Evolutionary conservation across 495 filamentous ascomycete genomes (phyloP).

Genomic region (Tuber melanosporum): DNA sequence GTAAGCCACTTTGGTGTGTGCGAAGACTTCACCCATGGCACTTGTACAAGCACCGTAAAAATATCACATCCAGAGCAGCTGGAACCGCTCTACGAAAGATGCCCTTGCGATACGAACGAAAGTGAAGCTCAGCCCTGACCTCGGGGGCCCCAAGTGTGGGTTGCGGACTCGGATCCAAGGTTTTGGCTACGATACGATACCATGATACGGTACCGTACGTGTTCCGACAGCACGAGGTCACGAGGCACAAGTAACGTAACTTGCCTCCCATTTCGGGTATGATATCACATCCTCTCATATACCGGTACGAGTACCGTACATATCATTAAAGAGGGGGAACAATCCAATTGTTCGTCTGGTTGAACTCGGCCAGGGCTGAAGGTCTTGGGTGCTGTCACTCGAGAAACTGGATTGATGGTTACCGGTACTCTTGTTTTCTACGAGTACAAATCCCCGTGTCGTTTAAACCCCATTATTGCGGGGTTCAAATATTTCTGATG

Average conservation of each 20-base stretch:
- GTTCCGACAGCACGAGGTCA: neutral
- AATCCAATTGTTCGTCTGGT: neutral
- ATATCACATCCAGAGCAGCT: neutral
- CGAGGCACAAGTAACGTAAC: neutral
- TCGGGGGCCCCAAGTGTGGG: neutral
- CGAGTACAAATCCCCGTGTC: too few species aligned
- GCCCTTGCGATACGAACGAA: neutral
- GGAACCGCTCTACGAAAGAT: neutral
- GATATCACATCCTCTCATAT: too few species aligned
- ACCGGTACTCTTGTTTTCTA: too few species aligned
- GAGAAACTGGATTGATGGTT: neutral
- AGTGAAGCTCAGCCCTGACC: neutral
- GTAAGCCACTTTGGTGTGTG: too few species aligned
- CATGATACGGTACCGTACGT: constrained; percentile 7
- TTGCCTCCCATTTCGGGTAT: neutral
- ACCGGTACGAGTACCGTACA: too few species aligned
- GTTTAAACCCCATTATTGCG: too few species aligned
- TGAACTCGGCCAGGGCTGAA: neutral
- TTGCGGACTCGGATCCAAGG: neutral
- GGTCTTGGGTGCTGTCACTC: neutral
- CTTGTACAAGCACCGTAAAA: neutral
- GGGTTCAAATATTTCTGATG: too few species aligned
- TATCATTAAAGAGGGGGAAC: neutral
- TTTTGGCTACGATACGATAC: neutral
- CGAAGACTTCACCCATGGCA: too few species aligned